Base-by-base conservation (phyloP, 148 eudicot genomes). In the Chenopodium album region DNA sequence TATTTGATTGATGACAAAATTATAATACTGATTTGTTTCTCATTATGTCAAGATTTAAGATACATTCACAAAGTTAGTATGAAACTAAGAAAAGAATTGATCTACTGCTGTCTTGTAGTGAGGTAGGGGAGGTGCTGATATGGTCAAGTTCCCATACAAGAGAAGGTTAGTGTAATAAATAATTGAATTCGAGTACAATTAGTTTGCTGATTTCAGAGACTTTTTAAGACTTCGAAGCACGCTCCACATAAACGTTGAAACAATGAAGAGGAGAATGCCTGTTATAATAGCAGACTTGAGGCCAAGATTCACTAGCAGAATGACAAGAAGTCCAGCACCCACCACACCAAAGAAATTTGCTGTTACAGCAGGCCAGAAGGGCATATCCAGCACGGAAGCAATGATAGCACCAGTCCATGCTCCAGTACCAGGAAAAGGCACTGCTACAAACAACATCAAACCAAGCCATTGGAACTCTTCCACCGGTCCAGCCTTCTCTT, bases 391-490 rank as follows among this genome's bases (percentile, higher is more conserved):
- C 71, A 96, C 85, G 14, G 98, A 91, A 67, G 99, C 97, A 41
- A 96, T 88, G 74, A 94, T 87, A 56, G 99, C 97, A 68, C 99
- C 99, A 19, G 92, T 91, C 98, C 99, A 95, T 56, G 99, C 99
- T 52, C 99, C 99, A 1, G 99, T 94, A 20, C 98, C 99, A 16
- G 97, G 99, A 72, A 94, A 96, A 13, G 99, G 99, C 64, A 92
- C 99, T 2, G 98, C 99, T 72, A 96, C 99, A 77, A 96, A 94
- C 82, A 96, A 86, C 99, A 96, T 96, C 37, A 96, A 81, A 52
- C 99, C 95, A 52, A 96, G 98, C 98, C 97, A 94, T 75, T 94
- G 99, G 87, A 95, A 96, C 82, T 96, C 99, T 79, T 94, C 91
- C 44, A 95, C 88, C 0, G 97, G 97, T 23, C 90, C 95, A 0